These are phyloP conservation scores for Russula earlei DNA, from an alignment of 768 basidiomycete species.

Conservation along the genomic window DNA sequence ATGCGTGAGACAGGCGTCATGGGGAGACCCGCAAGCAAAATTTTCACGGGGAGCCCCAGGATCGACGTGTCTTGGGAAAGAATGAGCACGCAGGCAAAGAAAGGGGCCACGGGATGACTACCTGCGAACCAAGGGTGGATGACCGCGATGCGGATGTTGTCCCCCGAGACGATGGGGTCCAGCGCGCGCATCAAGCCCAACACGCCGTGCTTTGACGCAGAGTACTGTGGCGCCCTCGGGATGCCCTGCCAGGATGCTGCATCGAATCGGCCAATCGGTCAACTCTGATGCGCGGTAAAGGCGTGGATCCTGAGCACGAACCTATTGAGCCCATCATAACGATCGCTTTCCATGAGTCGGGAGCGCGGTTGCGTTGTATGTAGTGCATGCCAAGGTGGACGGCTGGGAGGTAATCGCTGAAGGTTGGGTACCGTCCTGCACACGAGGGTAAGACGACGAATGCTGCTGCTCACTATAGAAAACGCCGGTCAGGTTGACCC, in stretches of 20 bases:
- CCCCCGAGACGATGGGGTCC: conserved; percentile 4
- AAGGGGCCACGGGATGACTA: neutral
- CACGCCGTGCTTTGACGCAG: conserved; percentile 27
- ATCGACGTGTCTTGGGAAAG: conserved; percentile 21
- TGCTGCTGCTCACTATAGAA: conserved; percentile 26
- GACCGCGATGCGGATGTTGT: conserved; percentile 23
- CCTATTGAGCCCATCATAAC: conserved; percentile 29
- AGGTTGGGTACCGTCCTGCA: neutral
- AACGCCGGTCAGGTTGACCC: conserved; percentile 27
- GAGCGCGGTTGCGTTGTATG: conserved; percentile 19
- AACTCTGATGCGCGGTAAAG: neutral
- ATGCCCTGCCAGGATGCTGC: conserved; percentile 24
- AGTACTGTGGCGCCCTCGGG: conserved; percentile 22
- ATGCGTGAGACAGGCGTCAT: conserved; percentile 25
- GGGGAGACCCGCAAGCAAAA: conserved; percentile 25
- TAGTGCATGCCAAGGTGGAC: conserved; percentile 27
- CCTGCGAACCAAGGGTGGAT: conserved; percentile 29
- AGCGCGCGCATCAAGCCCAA: conserved; percentile 26
- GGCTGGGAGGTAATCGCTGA: conserved; percentile 18
- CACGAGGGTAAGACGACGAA: neutral
- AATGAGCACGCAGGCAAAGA: neutral
- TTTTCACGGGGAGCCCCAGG: conserved; percentile 9
- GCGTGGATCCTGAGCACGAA: conserved; percentile 8
- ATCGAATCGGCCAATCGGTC: neutral
- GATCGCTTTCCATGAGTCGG: conserved; percentile 23